Evolutionary conservation across 345 rosid genomes (phyloP).

Genomic region (Brassica juncea): DNA sequence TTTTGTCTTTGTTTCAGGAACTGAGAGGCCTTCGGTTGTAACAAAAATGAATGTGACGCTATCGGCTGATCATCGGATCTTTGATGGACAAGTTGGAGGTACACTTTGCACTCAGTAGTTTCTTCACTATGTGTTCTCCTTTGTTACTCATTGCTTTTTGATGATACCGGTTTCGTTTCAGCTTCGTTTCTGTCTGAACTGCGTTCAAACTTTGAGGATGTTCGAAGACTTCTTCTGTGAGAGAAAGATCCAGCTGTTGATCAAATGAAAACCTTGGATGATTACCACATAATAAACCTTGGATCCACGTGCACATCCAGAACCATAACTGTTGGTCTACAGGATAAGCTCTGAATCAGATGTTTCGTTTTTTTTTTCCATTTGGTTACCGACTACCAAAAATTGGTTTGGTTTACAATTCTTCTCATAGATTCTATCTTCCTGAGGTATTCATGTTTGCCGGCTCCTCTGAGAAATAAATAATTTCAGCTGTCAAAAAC

Average conservation of each 20-base stretch:
- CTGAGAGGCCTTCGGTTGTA: conserved; percentile 65
- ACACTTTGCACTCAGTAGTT: conserved; percentile 5
- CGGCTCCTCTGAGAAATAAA: neutral
- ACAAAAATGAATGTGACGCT: conserved; percentile 82
- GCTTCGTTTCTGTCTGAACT: conserved; percentile 77
- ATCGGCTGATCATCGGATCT: conserved; percentile 94
- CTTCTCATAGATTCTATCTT: conserved; percentile 3
- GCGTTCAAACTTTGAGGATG: conserved; percentile 73
- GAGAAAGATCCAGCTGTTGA: conserved; percentile 23
- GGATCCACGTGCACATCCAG: conserved; percentile 27
- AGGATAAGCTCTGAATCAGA: conserved; percentile 23
- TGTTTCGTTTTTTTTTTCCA: conserved; percentile 19
- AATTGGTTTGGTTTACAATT: conserved; percentile 25
- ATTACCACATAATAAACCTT: conserved; percentile 29
- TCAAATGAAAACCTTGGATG: conserved; percentile 12
- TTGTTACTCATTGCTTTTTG: conserved; percentile 16
- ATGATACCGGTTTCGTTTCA: conserved; percentile 40
- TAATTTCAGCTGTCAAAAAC: neutral
- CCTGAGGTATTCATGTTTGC: conserved; percentile 29
- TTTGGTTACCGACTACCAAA: conserved; percentile 11
- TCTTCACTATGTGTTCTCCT: conserved; percentile 5
- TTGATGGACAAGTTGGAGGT: conserved; percentile 94
- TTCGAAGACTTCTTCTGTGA: conserved; percentile 74
- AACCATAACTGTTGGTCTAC: conserved; percentile 26
- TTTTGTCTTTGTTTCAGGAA: conserved; percentile 50